Conservation (phyloP, 768 basidiomycete genomes). For the Leucosporidium scottii region DNA sequence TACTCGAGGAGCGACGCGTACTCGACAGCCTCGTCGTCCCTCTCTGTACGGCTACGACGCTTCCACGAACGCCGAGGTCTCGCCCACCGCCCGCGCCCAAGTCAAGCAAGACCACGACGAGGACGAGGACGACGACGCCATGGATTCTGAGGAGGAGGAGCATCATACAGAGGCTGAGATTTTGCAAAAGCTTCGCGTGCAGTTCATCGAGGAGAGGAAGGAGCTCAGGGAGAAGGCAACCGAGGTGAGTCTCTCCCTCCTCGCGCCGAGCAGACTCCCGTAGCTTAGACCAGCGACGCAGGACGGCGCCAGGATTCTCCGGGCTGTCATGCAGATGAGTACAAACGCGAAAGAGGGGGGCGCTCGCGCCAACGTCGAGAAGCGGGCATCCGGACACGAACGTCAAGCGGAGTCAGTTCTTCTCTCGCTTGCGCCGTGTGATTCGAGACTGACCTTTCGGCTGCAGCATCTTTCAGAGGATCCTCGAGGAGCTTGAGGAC, state of each 20-base stretch:
- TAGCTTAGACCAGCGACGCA: too few species aligned
- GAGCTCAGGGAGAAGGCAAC: not conserved
- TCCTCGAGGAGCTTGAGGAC: not conserved
- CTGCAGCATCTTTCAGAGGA: not conserved
- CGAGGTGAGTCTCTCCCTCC: not conserved
- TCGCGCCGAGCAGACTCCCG: too few species aligned
- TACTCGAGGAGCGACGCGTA: too few species aligned
- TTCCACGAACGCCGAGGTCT: not conserved
- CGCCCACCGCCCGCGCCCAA: not conserved
- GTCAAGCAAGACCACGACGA: not conserved
- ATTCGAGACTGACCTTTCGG: too few species aligned
- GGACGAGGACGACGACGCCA: conserved; percentile 4
- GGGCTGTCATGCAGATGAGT: too few species aligned
- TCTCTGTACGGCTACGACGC: not conserved
- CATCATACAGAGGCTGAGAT: not conserved
- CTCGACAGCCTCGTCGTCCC: too few species aligned
- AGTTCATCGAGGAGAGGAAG: too few species aligned
- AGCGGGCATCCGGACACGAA: not conserved
- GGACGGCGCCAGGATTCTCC: too few species aligned
- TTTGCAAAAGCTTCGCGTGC: too few species aligned
- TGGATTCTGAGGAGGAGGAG: not conserved
- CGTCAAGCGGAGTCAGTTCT: not conserved
- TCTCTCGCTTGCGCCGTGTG: not conserved
- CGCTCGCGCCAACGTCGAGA: not conserved
- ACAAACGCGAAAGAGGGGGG: too few species aligned